Conservation (phyloP, 257 asterid genomes). For the Solanum chmielewskii region DNA sequence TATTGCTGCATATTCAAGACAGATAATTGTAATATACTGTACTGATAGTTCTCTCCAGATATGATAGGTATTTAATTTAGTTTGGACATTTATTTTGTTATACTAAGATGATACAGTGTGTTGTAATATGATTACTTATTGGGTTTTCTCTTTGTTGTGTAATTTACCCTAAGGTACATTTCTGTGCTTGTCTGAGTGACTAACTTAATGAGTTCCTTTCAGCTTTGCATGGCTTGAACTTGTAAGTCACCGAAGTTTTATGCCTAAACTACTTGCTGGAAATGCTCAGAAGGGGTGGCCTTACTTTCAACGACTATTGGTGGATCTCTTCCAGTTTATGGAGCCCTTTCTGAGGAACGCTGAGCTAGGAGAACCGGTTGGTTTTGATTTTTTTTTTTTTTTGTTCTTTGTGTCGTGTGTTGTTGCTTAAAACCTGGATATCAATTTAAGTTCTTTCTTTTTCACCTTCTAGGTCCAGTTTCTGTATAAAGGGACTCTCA, state of each 20-base stretch:
- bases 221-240: slow-evolving; percentile 99
- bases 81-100: neutral
- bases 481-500: slow-evolving; percentile 85
- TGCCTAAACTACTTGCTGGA: slow-evolving; percentile 88
- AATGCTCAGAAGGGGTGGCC: slow-evolving; percentile 98
- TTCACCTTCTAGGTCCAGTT: slow-evolving; percentile 46
- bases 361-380: slow-evolving; percentile 83
- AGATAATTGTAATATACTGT: neutral
- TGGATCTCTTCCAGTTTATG: slow-evolving; percentile 89
- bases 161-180: neutral
- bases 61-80: neutral
- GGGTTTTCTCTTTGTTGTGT: neutral
- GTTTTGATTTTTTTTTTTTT: neutral
- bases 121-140: neutral
- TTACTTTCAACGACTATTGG: slow-evolving; percentile 70
- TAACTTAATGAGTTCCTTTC: slow-evolving; percentile 23
- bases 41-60: neutral
- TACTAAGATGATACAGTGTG: neutral
- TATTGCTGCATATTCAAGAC: neutral
- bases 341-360: slow-evolving; percentile 95
- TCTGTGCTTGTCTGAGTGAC: slow-evolving; percentile 2
- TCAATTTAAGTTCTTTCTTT: slow-evolving; percentile 1
- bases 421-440: neutral
- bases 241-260: slow-evolving; percentile 92
- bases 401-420: neutral